Evolutionary conservation across 768 basidiomycete species (phyloP).

Genomic region (Chalciporus sphaerocephalus): DNA sequence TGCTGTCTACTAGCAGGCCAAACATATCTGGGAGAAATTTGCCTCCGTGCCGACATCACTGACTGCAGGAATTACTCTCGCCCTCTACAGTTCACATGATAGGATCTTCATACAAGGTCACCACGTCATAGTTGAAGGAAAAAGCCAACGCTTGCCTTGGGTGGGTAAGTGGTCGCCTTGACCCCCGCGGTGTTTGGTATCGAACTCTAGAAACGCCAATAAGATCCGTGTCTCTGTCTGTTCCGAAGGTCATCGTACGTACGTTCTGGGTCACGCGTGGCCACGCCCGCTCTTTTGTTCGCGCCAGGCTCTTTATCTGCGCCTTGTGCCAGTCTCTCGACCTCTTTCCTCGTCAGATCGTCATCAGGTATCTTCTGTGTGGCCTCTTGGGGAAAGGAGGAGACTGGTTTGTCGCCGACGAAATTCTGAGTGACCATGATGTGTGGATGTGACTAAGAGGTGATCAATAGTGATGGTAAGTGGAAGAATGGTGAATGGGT

Average conservation of each 20-base stretch:
- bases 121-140: background rate
- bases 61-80: no score
- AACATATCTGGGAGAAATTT: no score
- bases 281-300: conserved; percentile 28
- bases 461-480: no score
- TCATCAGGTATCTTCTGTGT: conserved; percentile 21
- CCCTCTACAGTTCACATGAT: background rate
- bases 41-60: no score
- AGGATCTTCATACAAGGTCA: background rate
- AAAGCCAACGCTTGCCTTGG: background rate
- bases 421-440: conserved; percentile 23
- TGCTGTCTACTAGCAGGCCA: no score
- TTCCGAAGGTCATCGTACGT: background rate
- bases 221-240: no score
- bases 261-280: conserved; percentile 20
- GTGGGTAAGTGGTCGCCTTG: conserved; percentile 5
- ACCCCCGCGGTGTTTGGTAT: conserved; percentile 12
- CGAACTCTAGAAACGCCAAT: conserved; percentile 8
- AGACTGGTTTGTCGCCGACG: conserved; percentile 26
- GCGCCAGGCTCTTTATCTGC: conserved; percentile 18
- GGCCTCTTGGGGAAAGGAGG: conserved; percentile 17
- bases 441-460: no score
- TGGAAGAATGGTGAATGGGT: no score
- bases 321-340: conserved; percentile 11
- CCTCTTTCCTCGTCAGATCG: conserved; percentile 19